Evolutionary conservation across 83 land plant species (phyloP).

Genomic region (Diphasiastrum complanatum): DNA sequence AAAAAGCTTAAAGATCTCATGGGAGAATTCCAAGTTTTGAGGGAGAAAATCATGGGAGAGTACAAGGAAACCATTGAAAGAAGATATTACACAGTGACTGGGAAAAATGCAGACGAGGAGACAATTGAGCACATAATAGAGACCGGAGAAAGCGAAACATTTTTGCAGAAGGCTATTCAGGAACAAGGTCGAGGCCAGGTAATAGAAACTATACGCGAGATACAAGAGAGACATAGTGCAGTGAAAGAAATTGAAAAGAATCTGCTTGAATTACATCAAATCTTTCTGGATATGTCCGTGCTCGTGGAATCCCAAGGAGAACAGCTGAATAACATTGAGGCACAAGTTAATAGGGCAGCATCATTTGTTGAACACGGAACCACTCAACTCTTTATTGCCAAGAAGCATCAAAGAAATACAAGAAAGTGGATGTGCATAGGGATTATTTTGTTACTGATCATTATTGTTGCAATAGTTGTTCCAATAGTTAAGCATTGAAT

Average conservation of each 20-base stretch:
- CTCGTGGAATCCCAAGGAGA: not conserved
- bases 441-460: not conserved
- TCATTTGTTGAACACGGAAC: not conserved
- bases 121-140: no score
- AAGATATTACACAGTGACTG: no score
- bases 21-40: no score
- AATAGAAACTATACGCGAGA: not conserved
- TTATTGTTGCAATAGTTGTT: not conserved
- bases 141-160: no score
- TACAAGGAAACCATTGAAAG: no score
- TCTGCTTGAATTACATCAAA: not conserved
- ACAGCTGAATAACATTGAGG: not conserved
- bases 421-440: not conserved
- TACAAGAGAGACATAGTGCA: not conserved
- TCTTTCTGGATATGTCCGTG: not conserved
- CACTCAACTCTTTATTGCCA: not conserved
- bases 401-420: not conserved
- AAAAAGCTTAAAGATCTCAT: no score
- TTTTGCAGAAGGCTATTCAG: slow-evolving; percentile 2
- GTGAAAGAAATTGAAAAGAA: not conserved
- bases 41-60: no score
- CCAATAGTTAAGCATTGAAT: not conserved
- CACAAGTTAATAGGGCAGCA: not conserved
- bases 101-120: no score
- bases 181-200: not conserved